Evolutionary conservation across 116 monocot species (phyloP).

Genomic region (Trichopus zeylanicus): DNA sequence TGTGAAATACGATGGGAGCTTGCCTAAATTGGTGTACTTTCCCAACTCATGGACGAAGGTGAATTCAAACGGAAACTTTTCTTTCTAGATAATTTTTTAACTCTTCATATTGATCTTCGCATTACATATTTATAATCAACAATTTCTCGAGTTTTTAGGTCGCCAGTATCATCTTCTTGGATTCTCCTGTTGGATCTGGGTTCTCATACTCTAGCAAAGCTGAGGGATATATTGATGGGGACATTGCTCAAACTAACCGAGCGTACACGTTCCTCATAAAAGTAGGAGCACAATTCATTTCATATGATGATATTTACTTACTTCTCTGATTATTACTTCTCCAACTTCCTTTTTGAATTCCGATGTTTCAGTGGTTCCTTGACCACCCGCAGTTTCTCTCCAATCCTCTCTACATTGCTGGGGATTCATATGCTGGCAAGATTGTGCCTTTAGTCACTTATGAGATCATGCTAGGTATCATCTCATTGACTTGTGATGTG

Average conservation of each 20-base stretch:
- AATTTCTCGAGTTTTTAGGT: slow-evolving; percentile 16
- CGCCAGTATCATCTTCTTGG: slow-evolving; percentile 32
- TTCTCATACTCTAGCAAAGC: slow-evolving; percentile 25
- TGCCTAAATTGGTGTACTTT: slow-evolving; percentile 27
- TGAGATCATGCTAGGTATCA: slow-evolving; percentile 1
- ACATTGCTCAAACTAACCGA: not conserved
- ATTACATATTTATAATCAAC: no score
- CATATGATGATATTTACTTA: no score
- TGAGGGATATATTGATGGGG: slow-evolving; percentile 13
- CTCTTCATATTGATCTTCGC: no score
- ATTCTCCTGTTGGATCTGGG: slow-evolving; percentile 32
- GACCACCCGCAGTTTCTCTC: slow-evolving; percentile 6
- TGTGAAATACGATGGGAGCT: slow-evolving; percentile 5
- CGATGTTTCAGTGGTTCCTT: not conserved
- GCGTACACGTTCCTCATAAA: not conserved
- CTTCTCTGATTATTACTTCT: no score
- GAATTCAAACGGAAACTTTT: no score
- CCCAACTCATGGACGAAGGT: slow-evolving; percentile 49
- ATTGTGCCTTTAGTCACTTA: not conserved
- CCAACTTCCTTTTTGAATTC: no score
- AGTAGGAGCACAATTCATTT: no score
- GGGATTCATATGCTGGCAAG: slow-evolving; percentile 9
- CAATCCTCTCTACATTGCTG: slow-evolving; percentile 6
- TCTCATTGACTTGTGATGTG: no score
- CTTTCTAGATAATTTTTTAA: no score